Base-by-base conservation (phyloP, 2,329 filamentous ascomycete species). In the Botrytis porri region DNA sequence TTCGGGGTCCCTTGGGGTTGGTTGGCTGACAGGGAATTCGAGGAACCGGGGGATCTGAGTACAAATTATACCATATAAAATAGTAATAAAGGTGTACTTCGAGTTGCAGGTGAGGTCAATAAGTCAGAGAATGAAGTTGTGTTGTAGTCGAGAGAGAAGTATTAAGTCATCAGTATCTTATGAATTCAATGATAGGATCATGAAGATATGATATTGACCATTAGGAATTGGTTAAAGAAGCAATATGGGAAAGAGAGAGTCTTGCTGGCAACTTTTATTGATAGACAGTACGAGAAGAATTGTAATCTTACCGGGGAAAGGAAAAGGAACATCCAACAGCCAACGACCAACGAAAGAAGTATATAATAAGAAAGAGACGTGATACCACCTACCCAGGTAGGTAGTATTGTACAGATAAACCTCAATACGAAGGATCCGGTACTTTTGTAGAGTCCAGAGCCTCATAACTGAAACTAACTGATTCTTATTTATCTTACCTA, bases 191-290 rank as follows among this genome's bases (percentile, higher is more conserved):
- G 60, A 5, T 37, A 61, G 16, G 59, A 41, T 20, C 5, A 29
- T 41, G 25, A 29, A 29, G 60, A 14, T 41, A 3, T 41, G 60
- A 14, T 41, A 3, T 41, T 29, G 25, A 41, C 4, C 12, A 5
- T 54, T 2, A 20, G 37, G 37, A 41, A 62, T 41, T n/a, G 37
- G 25, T 29, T 29, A 9, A 41, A 29, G 37, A 29, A 29, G 35
- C 1, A 8, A 16, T 29, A 29, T n/a, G 37, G 45, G 45, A 48
- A 25, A n/a, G 39, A 25, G 39, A n/a, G 39, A 25, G 39, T 32
- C 39, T 63, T 63, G 61, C 39, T 43, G 61, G 61, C 61, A 63
- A 32, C 61, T 43, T 63, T 63, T 62, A 63, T 63, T 29, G 48
- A 41, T 22, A 61, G 35, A 45, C 43, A 45, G 43, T 14, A n/a